Evolutionary conservation across 805 yeast genomes (phyloP).

Genomic region (Starmerella bombi): DNA sequence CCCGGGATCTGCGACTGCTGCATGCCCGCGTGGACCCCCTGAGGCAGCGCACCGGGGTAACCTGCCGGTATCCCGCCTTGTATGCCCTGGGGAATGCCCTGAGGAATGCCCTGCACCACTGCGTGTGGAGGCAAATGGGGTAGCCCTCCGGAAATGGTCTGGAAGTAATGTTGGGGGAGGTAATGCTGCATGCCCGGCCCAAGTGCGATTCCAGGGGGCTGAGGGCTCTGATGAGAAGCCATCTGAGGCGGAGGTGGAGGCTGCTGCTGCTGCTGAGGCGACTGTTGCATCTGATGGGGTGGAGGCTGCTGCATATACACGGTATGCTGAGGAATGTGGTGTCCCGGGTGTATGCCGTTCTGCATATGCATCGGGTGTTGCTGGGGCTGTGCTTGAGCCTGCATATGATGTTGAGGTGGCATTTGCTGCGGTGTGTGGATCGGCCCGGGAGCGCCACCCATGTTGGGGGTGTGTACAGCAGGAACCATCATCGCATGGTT

Average conservation of each 20-base stretch:
- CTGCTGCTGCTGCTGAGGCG: slow-evolving; percentile 3
- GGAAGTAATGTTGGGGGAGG: slow-evolving; percentile 4
- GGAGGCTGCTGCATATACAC: slow-evolving; percentile 2
- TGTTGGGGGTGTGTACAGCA: neutral
- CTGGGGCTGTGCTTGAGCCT: too few species aligned
- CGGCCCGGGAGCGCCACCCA: neutral
- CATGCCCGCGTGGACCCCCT: neutral
- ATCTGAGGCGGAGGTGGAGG: neutral
- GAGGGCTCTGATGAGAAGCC: slow-evolving; percentile 2
- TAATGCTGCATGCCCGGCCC: slow-evolving; percentile 1
- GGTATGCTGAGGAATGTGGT: neutral
- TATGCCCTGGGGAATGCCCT: slow-evolving; percentile 1
- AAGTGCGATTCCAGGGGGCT: neutral
- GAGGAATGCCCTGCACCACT: neutral
- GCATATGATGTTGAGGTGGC: slow-evolving; percentile 5
- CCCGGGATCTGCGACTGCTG: neutral
- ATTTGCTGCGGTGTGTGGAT: neutral
- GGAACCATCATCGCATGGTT: neutral
- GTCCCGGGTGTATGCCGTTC: neutral
- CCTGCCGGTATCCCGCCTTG: neutral
- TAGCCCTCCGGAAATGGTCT: neutral
- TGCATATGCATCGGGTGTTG: slow-evolving; percentile 4
- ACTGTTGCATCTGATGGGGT: slow-evolving; percentile 8
- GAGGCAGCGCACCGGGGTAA: neutral
- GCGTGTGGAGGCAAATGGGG: slow-evolving; percentile 2